Evolutionary conservation across 805 yeast species (phyloP), one percentile per base, ranked within the genome.

Genomic region (Saturnispora besseyi): DNA sequence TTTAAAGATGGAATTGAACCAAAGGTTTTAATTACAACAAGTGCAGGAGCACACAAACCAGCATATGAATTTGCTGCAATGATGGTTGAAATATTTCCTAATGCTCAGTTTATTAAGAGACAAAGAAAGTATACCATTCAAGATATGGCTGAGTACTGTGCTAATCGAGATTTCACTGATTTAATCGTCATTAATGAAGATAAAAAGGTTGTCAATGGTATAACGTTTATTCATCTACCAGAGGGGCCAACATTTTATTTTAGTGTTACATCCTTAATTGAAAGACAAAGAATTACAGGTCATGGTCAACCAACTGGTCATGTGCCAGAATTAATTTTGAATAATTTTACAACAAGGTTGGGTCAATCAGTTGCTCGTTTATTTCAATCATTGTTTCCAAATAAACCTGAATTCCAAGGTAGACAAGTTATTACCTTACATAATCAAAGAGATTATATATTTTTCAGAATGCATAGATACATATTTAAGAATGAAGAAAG

Each of bases 241-340:
- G 86, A 77, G 43, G 99, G 99, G 1, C 99, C 99, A 34, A 85
- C 97, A 0, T 88, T 88, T 63, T 90, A 91, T 68, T 93, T 93
- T 61, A 83, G 93, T 29, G 71, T 93, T 4, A 73, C 88, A 7
- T 87, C 96, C 3, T 74, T 85, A 41, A 77, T 79, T 13, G 85
- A 87, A 58, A 83, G 90, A 10, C 79, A 86, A 57, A 73, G 77
- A 56, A 87, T 93, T 49, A 64, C 71, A 22, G 96, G 96, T 9
- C 98, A 93, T 60, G 98, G 98, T 51, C 77, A 82, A 46, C 84
- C 96, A 28, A 89, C 98, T 0, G 81, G 78, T 40, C 98, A 93
- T 61, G 78, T 83, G 22, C 99, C 99, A 4, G 99, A 93, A 67
- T 75, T 93, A 45, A 81, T 93, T 32, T 72, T 93, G 63, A 93